Evolutionary conservation across 2,329 filamentous ascomycete genomes (phyloP).

Genomic region (Zymoseptoria brevis): DNA sequence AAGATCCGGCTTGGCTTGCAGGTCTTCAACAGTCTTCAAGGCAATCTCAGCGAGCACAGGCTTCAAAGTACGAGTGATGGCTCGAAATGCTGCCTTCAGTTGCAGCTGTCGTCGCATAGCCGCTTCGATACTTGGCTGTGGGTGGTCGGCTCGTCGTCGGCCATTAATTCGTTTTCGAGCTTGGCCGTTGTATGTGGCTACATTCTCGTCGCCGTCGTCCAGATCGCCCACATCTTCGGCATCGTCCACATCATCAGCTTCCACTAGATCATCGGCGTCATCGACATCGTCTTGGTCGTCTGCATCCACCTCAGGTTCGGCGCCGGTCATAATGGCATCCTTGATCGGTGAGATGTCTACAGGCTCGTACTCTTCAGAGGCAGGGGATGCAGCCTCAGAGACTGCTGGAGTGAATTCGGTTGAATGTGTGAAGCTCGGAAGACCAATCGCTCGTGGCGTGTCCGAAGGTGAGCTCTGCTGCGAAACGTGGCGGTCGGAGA

Average conservation of each 20-base stretch:
- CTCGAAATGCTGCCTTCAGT: conserved; percentile 57
- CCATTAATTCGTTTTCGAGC: conserved; percentile 24
- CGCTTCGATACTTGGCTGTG: conserved; percentile 39
- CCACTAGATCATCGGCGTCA: conserved; percentile 10
- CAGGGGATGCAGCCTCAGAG: conserved; percentile 16
- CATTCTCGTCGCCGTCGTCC: conserved; percentile 9
- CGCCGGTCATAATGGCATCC: not conserved
- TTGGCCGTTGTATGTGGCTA: conserved; percentile 8
- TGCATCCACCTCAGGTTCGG: conserved; percentile 1
- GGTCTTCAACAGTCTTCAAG: conserved; percentile 49
- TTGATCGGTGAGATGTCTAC: conserved; percentile 9
- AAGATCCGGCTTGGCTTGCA: conserved; percentile 47
- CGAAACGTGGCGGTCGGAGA: conserved; percentile 9
- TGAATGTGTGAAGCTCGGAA: conserved; percentile 11
- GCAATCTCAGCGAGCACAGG: conserved; percentile 59
- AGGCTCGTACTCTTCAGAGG: conserved; percentile 14
- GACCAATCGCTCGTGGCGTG: conserved; percentile 10
- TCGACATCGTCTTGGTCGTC: conserved; percentile 13
- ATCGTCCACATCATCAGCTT: conserved; percentile 19
- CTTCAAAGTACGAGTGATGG: conserved; percentile 56
- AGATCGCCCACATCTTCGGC: conserved; percentile 21
- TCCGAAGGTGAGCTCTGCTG: conserved; percentile 17
- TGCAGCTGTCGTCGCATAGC: conserved; percentile 53
- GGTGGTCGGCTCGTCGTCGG: conserved; percentile 41
- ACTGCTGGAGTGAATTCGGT: conserved; percentile 18